Conservation (phyloP, 2,329 filamentous ascomycete species). For the Ceratocystis huliohia region DNA sequence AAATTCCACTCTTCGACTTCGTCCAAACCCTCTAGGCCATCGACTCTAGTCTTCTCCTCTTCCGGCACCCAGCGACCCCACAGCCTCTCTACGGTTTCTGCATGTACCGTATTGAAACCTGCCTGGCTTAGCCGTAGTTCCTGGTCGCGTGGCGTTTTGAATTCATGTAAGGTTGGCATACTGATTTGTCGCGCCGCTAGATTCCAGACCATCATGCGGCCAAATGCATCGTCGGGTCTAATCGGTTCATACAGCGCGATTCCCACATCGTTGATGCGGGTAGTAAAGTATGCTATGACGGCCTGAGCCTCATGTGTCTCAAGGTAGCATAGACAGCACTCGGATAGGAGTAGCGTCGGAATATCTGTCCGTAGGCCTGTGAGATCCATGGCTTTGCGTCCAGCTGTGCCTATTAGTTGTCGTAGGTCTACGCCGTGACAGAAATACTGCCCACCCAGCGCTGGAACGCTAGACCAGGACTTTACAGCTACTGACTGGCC, state of each 20-base stretch:
- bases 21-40: slow-evolving; percentile 73
- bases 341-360: slow-evolving; percentile 78
- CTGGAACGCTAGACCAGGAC: slow-evolving; percentile 24
- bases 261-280: slow-evolving; percentile 36
- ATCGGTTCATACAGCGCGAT: slow-evolving; percentile 84
- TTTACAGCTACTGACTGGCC: slow-evolving; percentile 15
- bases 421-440: slow-evolving; percentile 61
- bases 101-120: slow-evolving; percentile 44
- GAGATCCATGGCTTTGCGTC: slow-evolving; percentile 20
- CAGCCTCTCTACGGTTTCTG: slow-evolving; percentile 42
- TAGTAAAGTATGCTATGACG: slow-evolving; percentile 53
- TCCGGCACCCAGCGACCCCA: slow-evolving; percentile 62
- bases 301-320: slow-evolving; percentile 48
- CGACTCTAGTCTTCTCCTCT: slow-evolving; percentile 66
- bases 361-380: slow-evolving; percentile 40
- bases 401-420: slow-evolving; percentile 31
- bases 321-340: slow-evolving; percentile 92
- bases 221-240: slow-evolving; percentile 71
- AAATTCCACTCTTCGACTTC: slow-evolving; percentile 91
- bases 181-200: slow-evolving; percentile 68
- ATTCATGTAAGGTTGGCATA: slow-evolving; percentile 69
- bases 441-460: slow-evolving; percentile 35
- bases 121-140: slow-evolving; percentile 49
- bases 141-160: slow-evolving; percentile 57
- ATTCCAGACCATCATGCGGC: slow-evolving; percentile 83